phyloP scores from a whole-genome alignment of 1,284 basidiomycete genomes.

The Sanghuangporus weigelae region DNA sequence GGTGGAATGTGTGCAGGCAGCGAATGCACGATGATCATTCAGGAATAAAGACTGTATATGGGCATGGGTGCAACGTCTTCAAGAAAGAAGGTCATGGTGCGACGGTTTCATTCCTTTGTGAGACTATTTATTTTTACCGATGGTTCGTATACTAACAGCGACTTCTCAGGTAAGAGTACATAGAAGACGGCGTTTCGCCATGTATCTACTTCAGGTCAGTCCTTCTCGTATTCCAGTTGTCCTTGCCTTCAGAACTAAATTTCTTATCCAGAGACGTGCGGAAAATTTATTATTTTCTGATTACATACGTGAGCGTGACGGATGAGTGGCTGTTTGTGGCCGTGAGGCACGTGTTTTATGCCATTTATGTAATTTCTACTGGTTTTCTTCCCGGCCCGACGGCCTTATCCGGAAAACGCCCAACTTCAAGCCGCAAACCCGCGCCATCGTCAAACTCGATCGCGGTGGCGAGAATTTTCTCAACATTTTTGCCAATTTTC shows the following conservation, averaged over 20 bases:
- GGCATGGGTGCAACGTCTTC: too few species aligned
- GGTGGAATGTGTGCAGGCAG: too few species aligned
- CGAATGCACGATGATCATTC: too few species aligned
- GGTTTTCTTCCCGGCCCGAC: neutral
- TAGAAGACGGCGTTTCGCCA: neutral
- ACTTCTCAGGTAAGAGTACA: too few species aligned
- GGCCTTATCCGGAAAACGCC: constrained; percentile 2
- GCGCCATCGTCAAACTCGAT: constrained; percentile 16
- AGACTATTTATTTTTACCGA: too few species aligned
- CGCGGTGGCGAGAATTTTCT: constrained; percentile 15
- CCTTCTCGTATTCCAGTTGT: neutral
- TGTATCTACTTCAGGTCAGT: neutral
- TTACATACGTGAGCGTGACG: neutral
- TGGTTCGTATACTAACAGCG: too few species aligned
- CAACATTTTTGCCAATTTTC: constrained; percentile 12
- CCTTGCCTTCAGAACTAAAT: neutral
- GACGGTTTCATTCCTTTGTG: too few species aligned
- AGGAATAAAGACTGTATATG: too few species aligned
- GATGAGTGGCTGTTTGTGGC: neutral
- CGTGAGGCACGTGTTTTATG: neutral
- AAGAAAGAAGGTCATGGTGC: too few species aligned
- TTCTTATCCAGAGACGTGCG: neutral
- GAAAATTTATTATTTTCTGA: neutral
- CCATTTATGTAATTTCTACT: constrained; percentile 2
- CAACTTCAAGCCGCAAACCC: constrained; percentile 5